Evolutionary conservation across 768 basidiomycete species (phyloP).

Genomic region (Agrocybe praecox): DNA sequence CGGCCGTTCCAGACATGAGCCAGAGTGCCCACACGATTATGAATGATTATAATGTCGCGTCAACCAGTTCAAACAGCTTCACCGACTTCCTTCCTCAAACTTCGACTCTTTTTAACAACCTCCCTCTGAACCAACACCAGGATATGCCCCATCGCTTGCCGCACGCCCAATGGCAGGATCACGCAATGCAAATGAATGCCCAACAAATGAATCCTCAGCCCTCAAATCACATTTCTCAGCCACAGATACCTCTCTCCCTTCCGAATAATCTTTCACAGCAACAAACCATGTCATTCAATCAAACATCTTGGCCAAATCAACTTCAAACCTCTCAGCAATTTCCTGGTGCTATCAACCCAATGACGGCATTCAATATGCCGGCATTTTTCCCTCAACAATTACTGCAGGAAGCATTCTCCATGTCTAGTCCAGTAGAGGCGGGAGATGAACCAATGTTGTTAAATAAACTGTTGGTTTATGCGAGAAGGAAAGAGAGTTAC

Average conservation of each 20-base stretch:
- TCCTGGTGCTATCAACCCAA: conserved; percentile 30
- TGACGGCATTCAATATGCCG: conserved; percentile 40
- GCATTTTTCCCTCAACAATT: conserved; percentile 51
- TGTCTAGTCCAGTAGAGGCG: conserved; percentile 54
- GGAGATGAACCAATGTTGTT: conserved; percentile 65
- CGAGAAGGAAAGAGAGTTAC: conserved; percentile 49
- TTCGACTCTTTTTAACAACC: conserved; percentile 17
- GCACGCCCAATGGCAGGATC: conserved; percentile 30
- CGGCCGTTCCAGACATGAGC: conserved; percentile 24
- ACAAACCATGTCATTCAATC: conserved; percentile 32
- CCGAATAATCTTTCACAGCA: conserved; percentile 27
- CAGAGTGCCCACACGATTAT: conserved; percentile 19
- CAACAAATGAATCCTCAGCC: conserved; percentile 12
- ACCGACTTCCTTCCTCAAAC: conserved; percentile 28
- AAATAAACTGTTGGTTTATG: conserved; percentile 44
- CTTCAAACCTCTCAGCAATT: conserved; percentile 28
- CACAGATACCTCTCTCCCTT: not conserved
- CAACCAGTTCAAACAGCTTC: conserved; percentile 36
- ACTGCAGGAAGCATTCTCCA: conserved; percentile 55
- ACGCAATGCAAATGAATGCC: conserved; percentile 20
- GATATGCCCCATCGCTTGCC: conserved; percentile 27
- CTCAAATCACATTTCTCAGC: not conserved
- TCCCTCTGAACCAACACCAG: conserved; percentile 18
- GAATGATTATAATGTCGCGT: conserved; percentile 34
- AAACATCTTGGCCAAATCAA: conserved; percentile 34